These are phyloP conservation scores for Tolypocladium amazonense DNA, from an alignment of 2,329 filamentous ascomycete species.

Conservation along the genomic window DNA sequence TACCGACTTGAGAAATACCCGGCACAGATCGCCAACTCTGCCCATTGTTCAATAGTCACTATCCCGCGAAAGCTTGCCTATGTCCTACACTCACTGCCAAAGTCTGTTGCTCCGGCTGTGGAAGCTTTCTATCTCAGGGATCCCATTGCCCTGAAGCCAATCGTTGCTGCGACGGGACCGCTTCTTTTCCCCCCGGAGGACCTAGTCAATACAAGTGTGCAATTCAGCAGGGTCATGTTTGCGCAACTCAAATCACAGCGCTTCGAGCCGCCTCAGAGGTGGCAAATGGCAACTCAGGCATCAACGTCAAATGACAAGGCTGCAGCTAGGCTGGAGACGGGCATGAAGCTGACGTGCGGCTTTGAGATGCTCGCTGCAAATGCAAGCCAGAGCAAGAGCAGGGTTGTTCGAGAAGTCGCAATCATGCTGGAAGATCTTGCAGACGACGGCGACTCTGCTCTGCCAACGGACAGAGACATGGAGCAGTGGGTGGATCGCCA, in stretches of 20 bases:
- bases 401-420: constrained; percentile 62
- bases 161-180: constrained; percentile 43
- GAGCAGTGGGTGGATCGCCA: constrained; percentile 48
- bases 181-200: constrained; percentile 66
- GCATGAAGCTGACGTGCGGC: constrained; percentile 84
- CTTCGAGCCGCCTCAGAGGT: constrained; percentile 54
- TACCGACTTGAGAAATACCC: constrained; percentile 82
- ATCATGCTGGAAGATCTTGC: constrained; percentile 66
- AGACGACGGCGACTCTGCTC: constrained; percentile 51
- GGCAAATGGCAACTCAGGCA: constrained; percentile 24
- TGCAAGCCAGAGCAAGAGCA: constrained; percentile 56
- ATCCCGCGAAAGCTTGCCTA: constrained; percentile 76
- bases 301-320: constrained; percentile 4
- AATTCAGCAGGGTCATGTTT: constrained; percentile 81
- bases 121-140: constrained; percentile 92
- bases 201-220: constrained; percentile 66
- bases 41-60: constrained; percentile 64
- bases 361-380: constrained; percentile 77
- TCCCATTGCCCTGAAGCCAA: constrained; percentile 59
- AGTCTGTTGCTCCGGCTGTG: constrained; percentile 69
- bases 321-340: constrained; percentile 46
- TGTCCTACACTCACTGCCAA: constrained; percentile 64
- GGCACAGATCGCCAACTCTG: constrained; percentile 56
- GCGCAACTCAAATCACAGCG: constrained; percentile 83
- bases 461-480: constrained; percentile 71